phyloP scores from a whole-genome alignment of 192 early-diverging fungal genomes.

The Spinellus fusiger region DNA sequence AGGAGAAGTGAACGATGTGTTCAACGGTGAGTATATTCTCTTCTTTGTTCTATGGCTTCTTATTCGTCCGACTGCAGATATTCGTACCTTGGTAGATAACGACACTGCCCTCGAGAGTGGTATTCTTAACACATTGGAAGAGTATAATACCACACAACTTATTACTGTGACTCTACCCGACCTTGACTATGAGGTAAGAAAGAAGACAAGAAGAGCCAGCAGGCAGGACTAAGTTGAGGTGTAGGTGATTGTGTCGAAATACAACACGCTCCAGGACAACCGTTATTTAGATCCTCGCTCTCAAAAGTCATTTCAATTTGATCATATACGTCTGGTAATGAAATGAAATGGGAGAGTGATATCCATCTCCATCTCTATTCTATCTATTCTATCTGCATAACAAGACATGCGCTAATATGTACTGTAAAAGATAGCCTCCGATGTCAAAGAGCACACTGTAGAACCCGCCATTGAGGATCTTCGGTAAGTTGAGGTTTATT shows the following conservation, averaged over 20 bases:
- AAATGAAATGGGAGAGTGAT: neutral
- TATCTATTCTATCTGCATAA: neutral
- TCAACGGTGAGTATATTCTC: slow-evolving; percentile 64
- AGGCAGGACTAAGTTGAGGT: neutral
- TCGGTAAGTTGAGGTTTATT: too few species aligned
- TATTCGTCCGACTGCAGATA: slow-evolving; percentile 53
- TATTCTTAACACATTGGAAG: slow-evolving; percentile 60
- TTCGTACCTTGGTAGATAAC: slow-evolving; percentile 77
- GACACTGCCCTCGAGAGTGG: slow-evolving; percentile 67
- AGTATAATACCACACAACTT: slow-evolving; percentile 84
- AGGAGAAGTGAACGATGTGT: slow-evolving; percentile 95
- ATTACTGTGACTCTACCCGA: slow-evolving; percentile 66
- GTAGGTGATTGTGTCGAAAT: slow-evolving; percentile 74
- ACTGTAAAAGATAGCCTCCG: slow-evolving; percentile 38
- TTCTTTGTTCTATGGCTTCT: neutral
- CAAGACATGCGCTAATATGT: neutral
- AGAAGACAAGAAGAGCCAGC: neutral
- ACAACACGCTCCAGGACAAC: slow-evolving; percentile 57
- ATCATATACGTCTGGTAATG: slow-evolving; percentile 67
- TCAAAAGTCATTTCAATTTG: slow-evolving; percentile 65
- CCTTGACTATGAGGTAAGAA: slow-evolving; percentile 41
- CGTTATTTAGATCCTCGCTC: slow-evolving; percentile 74
- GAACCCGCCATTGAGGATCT: slow-evolving; percentile 31
- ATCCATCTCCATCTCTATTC: neutral
- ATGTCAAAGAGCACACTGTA: slow-evolving; percentile 32